Conservation (phyloP, 768 basidiomycete species). For the Suillus tomentosus region DNA sequence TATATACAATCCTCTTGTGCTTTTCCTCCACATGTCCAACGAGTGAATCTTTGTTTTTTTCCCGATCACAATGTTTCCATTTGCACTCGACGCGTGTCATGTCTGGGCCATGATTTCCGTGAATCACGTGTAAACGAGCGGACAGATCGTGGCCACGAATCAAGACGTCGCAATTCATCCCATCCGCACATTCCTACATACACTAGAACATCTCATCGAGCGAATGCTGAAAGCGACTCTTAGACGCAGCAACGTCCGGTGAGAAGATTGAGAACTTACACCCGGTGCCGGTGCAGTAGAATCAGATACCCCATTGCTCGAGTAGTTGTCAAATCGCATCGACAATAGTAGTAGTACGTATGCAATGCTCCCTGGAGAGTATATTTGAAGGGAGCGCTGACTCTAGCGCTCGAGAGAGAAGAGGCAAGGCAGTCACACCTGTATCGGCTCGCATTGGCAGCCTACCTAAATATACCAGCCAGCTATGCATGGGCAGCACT, state of each 20-base stretch:
- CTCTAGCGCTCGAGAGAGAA: background rate
- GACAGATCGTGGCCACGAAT: background rate
- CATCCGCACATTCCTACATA: background rate
- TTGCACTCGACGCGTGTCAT: background rate
- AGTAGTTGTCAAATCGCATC: background rate
- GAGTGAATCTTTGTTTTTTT: background rate
- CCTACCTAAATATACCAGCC: background rate
- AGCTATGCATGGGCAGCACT: background rate
- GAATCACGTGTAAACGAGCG: background rate
- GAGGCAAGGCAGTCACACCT: background rate
- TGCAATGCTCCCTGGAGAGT: background rate
- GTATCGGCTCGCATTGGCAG: background rate
- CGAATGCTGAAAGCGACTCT: background rate
- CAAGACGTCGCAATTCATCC: background rate
- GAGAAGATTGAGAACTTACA: background rate
- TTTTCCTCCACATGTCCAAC: background rate
- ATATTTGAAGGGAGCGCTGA: background rate
- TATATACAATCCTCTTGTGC: background rate
- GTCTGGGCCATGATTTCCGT: background rate
- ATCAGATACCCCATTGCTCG: background rate
- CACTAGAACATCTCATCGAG: background rate
- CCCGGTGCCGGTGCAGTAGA: background rate
- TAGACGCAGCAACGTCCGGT: background rate
- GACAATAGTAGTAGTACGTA: background rate
- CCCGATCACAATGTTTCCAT: background rate